Evolutionary conservation across 2,329 filamentous ascomycete species (phyloP).

Genomic region (Colletotrichum caudatum): DNA sequence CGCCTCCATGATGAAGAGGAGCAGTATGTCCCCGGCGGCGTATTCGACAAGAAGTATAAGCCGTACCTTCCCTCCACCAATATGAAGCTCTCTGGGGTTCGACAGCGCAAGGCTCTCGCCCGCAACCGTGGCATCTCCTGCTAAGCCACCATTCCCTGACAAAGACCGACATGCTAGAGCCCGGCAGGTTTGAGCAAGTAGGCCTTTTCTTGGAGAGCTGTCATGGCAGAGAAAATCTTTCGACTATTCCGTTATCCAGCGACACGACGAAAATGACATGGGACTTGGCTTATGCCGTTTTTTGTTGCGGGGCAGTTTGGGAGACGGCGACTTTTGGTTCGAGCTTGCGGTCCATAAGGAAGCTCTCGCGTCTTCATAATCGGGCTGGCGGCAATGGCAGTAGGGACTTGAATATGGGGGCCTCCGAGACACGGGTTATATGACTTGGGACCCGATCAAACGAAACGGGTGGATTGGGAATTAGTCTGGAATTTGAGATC

Average conservation of each 20-base stretch:
- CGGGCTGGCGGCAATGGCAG: not conserved
- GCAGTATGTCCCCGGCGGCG: conserved; percentile 7
- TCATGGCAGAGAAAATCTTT: not conserved
- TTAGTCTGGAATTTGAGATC: not conserved
- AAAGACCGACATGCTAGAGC: not conserved
- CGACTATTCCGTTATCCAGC: not conserved
- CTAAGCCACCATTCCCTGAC: not conserved
- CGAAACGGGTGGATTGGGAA: not conserved
- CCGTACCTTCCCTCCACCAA: conserved; percentile 24
- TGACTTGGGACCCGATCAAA: not conserved
- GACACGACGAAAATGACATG: no score
- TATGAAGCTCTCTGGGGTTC: conserved; percentile 30
- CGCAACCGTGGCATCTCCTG: conserved; percentile 32
- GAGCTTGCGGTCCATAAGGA: not conserved
- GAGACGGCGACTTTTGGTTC: not conserved
- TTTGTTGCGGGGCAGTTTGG: not conserved
- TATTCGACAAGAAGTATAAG: conserved; percentile 40
- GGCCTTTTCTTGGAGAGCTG: not conserved
- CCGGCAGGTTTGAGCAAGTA: conserved; percentile 2
- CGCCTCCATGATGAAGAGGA: conserved; percentile 18
- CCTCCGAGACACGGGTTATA: not conserved
- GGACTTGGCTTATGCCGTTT: not conserved
- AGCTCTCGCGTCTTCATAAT: not conserved
- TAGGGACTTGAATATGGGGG: not conserved
- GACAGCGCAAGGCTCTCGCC: conserved; percentile 33